A percentile compares a stretch with the other conserved stretches of the same genome.
Evolutionary conservation across 2,329 filamentous ascomycete species (phyloP).

Genomic region (Aspergillus sp.): DNA sequence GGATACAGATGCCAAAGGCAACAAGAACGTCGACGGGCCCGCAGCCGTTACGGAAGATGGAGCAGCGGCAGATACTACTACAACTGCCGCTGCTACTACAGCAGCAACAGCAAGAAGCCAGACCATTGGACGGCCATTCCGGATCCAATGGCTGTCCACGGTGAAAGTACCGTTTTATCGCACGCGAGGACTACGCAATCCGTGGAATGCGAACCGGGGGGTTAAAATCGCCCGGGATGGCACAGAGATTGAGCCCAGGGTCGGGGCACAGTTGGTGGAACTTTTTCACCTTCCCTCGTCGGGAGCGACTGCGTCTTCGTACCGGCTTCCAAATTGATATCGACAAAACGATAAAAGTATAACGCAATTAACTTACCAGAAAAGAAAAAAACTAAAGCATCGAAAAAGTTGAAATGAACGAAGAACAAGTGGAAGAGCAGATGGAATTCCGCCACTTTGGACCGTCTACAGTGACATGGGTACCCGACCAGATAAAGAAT

Average conservation of each 20-base stretch:
- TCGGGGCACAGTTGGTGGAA: conserved; percentile 68
- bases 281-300: conserved; percentile 59
- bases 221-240: conserved; percentile 95
- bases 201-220: conserved; percentile 91
- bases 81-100: not conserved
- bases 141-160: conserved; percentile 83
- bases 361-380: not conserved
- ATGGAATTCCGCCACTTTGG: not conserved
- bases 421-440: not conserved
- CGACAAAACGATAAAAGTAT: not conserved
- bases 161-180: conserved; percentile 79
- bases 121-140: conserved; percentile 85
- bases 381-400: not conserved
- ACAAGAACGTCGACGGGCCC: conserved; percentile 44
- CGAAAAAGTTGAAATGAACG: not conserved
- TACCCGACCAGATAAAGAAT: too few relatives aligned
- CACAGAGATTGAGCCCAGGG: conserved; percentile 78
- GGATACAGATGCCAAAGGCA: conserved; percentile 23
- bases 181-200: conserved; percentile 78
- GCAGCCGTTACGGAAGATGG: conserved; percentile 31
- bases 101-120: conserved; percentile 41
- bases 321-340: not conserved
- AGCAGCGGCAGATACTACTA: conserved; percentile 14
- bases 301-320: not conserved
- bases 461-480: too few relatives aligned